These are phyloP conservation scores for Cochlearia excelsa DNA, from an alignment of 345 rosid genomes.

Conservation along the genomic window DNA sequence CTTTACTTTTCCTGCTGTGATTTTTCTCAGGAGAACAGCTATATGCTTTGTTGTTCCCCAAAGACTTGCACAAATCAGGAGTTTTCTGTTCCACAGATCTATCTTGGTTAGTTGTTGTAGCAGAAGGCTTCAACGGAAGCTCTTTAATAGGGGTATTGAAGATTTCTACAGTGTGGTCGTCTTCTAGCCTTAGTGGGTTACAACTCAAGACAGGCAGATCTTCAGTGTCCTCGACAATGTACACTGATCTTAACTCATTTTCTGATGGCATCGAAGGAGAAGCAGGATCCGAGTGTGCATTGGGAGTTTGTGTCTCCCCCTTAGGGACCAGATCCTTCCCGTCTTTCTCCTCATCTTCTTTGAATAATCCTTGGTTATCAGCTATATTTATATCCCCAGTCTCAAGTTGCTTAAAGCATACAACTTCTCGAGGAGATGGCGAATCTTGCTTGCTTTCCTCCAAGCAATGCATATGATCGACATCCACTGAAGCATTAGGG, in stretches of 20 bases:
- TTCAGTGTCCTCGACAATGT: conserved; percentile 31
- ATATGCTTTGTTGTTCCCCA: conserved; percentile 33
- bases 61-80: conserved; percentile 36
- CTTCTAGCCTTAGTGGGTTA: conserved; percentile 25
- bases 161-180: conserved; percentile 21
- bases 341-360: conserved; percentile 27
- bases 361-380: conserved; percentile 21
- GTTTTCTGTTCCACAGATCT: conserved; percentile 31
- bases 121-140: conserved; percentile 32
- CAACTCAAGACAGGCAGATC: conserved; percentile 26
- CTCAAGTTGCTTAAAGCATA: conserved; percentile 17
- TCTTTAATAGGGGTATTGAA: conserved; percentile 26
- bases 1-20: conserved; percentile 39
- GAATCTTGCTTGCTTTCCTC: conserved; percentile 30
- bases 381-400: conserved; percentile 18
- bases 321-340: conserved; percentile 26
- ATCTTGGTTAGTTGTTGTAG: conserved; percentile 31
- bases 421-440: conserved; percentile 9
- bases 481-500: conserved; percentile 10
- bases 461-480: conserved; percentile 6
- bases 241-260: conserved; percentile 31
- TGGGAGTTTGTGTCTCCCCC: conserved; percentile 23
- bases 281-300: conserved; percentile 14
- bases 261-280: conserved; percentile 30
- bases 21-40: conserved; percentile 40